Evolutionary conservation across 441 rosid genomes (phyloP), one percentile per base, ranked within the genome.

Genomic region (Hura crepitans): DNA sequence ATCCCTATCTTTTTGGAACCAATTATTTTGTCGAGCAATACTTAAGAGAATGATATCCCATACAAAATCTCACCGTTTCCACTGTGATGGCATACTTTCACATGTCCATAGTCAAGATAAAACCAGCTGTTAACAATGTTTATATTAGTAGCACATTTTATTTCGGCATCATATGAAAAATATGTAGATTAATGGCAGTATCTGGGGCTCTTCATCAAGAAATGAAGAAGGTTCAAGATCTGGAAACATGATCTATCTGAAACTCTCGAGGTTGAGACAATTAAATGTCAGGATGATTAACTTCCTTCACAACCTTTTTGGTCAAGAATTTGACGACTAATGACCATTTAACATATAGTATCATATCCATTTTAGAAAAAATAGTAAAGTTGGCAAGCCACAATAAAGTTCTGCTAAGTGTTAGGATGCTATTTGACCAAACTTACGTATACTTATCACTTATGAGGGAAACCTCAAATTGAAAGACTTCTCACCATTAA

Each of bases 401-500:
- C 49, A 59, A 31, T 31, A 20, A 56, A 23, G 23, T 17, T 54
- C 17, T 10, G 56, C 49, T 25, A 22, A 39, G 17, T 62, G 28
- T 13, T 2, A 39, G n/a, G 31, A 63, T 56, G 6, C 18, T 55
- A 55, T 42, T 31, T 31, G 18, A 49, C 45, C 25, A 3, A 27
- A 54, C 45, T 23, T 25, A 35, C 31, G 18, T 30, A 65, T 56
- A n/a, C 17, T 49, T 46, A 45, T 39, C 43, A 54, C 54, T 31
- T 58, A 61, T 63, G 56, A 33, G 47, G 1, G n/a, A 70, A 28
- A 56, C 7, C 55, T 57, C 45, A 23, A 22, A 50, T 65, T 27
- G 66, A 28, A 69, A 58, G 47, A 60, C 49, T 5, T 23, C 92
- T 76, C 81, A 90, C 98, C 98, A 88, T 83, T 65, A 84, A 75